Percentiles rank a stretch among this genome's conserved stretches.
phyloP scores from a whole-genome alignment of 495 filamentous ascomycete species.

The Penicillium parvum region DNA sequence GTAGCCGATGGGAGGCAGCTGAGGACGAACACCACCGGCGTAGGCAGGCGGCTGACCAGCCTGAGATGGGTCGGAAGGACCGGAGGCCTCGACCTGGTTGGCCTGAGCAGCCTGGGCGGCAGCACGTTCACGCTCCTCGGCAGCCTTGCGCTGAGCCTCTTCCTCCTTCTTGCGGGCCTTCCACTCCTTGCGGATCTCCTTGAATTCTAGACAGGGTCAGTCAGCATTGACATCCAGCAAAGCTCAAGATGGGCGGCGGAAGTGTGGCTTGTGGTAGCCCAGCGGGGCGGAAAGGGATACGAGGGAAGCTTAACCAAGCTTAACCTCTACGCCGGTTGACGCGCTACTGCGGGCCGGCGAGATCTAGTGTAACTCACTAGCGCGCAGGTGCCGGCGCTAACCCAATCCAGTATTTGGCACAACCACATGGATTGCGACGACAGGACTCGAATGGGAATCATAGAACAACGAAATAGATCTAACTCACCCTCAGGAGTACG shows the following conservation, averaged over 20 bases:
- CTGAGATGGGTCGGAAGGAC: slow-evolving; percentile 53
- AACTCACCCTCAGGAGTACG: slow-evolving; percentile 91
- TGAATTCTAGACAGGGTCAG: slow-evolving; percentile 68
- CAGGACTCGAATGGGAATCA: background rate
- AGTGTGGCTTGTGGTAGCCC: background rate
- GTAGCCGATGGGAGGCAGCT: slow-evolving; percentile 86
- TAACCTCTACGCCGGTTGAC: slow-evolving; percentile 37
- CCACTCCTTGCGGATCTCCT: slow-evolving; percentile 99
- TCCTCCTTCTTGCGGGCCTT: slow-evolving; percentile 99
- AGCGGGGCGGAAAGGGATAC: slow-evolving; percentile 17
- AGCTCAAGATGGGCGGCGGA: background rate
- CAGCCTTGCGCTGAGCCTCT: slow-evolving; percentile 80
- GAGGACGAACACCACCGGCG: slow-evolving; percentile 55
- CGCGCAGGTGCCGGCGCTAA: slow-evolving; percentile 27
- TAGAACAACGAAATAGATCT: slow-evolving; percentile 6
- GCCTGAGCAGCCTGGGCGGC: slow-evolving; percentile 50
- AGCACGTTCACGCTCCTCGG: slow-evolving; percentile 79
- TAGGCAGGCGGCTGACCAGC: slow-evolving; percentile 54
- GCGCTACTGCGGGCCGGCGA: slow-evolving; percentile 48
- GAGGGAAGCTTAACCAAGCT: slow-evolving; percentile 14
- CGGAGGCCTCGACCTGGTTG: slow-evolving; percentile 54
- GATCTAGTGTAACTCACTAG: slow-evolving; percentile 52
- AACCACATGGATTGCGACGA: slow-evolving; percentile 5
- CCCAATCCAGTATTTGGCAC: slow-evolving; percentile 37
- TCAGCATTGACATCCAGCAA: slow-evolving; percentile 8